phyloP scores from a whole-genome alignment of 2,329 filamentous ascomycete genomes.

The Atkinsonella texensis region DNA sequence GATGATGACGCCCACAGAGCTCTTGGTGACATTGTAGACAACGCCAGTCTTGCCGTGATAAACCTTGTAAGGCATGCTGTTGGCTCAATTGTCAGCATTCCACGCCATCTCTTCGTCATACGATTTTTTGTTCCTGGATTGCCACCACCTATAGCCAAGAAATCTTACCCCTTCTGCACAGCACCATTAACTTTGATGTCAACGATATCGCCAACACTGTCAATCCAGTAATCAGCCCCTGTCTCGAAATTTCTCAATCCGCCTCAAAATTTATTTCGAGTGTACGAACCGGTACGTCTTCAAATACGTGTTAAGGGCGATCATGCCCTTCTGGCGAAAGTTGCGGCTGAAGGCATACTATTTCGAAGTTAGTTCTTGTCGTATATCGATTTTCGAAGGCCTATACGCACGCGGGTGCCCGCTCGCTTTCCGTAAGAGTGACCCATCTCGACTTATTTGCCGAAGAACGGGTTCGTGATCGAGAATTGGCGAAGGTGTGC shows the following conservation, averaged over 20 bases:
- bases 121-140: neutral
- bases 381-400: conserved; percentile 16
- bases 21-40: conserved; percentile 98
- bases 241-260: neutral
- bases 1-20: conserved; percentile 94
- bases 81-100: conserved; percentile 22
- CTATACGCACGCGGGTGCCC: conserved; percentile 64
- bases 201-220: conserved; percentile 92
- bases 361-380: conserved; percentile 13
- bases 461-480: conserved; percentile 26
- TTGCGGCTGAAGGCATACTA: conserved; percentile 85
- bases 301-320: conserved; percentile 88
- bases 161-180: conserved; percentile 84
- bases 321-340: conserved; percentile 93
- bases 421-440: conserved; percentile 78
- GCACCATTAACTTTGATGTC: conserved; percentile 98
- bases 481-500: conserved; percentile 27
- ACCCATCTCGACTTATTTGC: conserved; percentile 59
- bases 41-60: conserved; percentile 99
- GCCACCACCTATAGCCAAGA: neutral
- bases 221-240: conserved; percentile 28
- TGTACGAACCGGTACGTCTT: conserved; percentile 66
- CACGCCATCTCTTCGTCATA: neutral
- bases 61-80: conserved; percentile 96
- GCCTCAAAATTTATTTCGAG: neutral